Base-by-base conservation (phyloP, 495 filamentous ascomycete genomes). In the Hypoxylon lenormandii region DNA sequence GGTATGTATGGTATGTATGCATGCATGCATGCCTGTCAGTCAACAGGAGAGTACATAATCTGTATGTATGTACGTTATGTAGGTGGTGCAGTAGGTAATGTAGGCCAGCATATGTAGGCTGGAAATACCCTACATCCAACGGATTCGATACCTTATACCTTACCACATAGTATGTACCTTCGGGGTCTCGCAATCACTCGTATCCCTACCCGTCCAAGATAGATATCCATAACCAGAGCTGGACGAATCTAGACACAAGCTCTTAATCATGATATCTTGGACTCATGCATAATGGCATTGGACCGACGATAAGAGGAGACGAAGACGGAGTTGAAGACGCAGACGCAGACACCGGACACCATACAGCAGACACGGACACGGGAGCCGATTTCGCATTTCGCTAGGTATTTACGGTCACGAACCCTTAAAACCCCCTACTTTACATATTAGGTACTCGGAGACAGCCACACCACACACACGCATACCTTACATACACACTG, bases 11-110 rank as follows among this genome's bases (percentile, higher is more conserved):
- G 23, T 54, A 53, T 55, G 52, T 37, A 65, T 65, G 68, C 57
- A 66, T 43, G 57, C 64, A 76, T 74, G 74, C 58, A 69, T 74
- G 65, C 72, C 61, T 62, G 70, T 70, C 57, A 68, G 65, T 69
- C 52, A 65, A 46, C 36, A 65, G 21, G 66, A 51, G 16, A 22
- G 46, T 56, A 60, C 45, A 49, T 45, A n/a, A 42, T 40, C 49
- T 58, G 47, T 53, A 28, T n/a, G n/a, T 53, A 59, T 5, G 22
- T 37, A 47, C 18, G 16, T 54, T 47, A 37, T 23, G 43, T 16
- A 16, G 16, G 47, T 28, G 1, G 26, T 12, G 18, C 11, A 56
- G 33, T 36, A 37, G 36, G 13, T 40, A 61, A 7, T 11, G 10
- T 33, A 33, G 4, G 30, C 3, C 10, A 33, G 5, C n/a, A 13